These are phyloP conservation scores for Annulohypoxylon bovei DNA, from an alignment of 495 filamentous ascomycete species.

Conservation along the genomic window DNA sequence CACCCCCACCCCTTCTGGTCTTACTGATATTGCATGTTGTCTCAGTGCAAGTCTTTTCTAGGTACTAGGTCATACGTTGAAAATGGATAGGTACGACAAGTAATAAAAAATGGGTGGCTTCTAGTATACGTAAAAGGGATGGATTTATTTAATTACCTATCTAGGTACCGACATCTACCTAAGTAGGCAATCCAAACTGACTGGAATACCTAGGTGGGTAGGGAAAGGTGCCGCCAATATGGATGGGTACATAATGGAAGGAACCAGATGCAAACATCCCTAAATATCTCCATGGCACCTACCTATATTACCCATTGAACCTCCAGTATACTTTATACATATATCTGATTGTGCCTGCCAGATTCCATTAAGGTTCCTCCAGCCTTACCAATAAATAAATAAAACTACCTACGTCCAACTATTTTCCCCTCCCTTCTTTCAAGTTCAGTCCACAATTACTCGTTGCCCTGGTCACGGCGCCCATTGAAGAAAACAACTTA, in stretches of 20 bases:
- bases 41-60: background rate
- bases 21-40: constrained; percentile 1
- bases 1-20: background rate
- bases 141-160: background rate
- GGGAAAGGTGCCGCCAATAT: background rate
- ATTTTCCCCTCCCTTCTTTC: background rate
- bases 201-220: background rate
- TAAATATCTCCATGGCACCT: background rate
- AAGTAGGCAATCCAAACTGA: background rate
- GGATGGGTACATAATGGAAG: background rate
- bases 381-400: background rate
- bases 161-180: background rate
- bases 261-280: background rate
- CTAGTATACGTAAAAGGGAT: background rate
- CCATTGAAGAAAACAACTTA: background rate
- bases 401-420: background rate
- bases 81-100: background rate
- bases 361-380: background rate
- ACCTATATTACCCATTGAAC: background rate
- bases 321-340: too few relatives aligned
- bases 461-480: background rate
- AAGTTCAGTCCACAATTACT: background rate
- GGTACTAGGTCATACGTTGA: background rate
- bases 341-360: background rate
- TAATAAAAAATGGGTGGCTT: background rate